Evolutionary conservation across 2,329 filamentous ascomycete genomes (phyloP).

Genomic region (Rachicladosporium sp.): DNA sequence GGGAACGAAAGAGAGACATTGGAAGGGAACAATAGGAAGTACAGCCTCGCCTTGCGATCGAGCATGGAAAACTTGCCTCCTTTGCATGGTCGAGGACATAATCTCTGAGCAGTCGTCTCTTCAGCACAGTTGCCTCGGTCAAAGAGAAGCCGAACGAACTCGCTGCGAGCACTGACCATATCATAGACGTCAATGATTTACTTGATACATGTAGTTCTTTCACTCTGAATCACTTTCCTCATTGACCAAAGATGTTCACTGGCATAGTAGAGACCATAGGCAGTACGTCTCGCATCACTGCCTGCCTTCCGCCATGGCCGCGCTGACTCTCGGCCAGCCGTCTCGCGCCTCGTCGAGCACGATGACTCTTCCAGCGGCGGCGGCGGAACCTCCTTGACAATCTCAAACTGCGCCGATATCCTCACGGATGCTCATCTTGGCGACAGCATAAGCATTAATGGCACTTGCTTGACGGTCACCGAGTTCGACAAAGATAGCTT

Average conservation of each 20-base stretch:
- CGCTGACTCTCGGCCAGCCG: constrained; percentile 45
- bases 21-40: too few relatives aligned
- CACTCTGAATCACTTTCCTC: too few relatives aligned
- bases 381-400: constrained; percentile 82
- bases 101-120: too few relatives aligned
- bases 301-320: constrained; percentile 19
- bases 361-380: constrained; percentile 58
- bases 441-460: constrained; percentile 91
- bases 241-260: constrained; percentile 51
- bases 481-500: constrained; percentile 52
- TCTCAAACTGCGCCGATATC: constrained; percentile 61
- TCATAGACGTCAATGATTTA: too few relatives aligned
- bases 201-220: too few relatives aligned
- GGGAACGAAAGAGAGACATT: too few relatives aligned
- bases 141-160: too few relatives aligned
- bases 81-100: too few relatives aligned
- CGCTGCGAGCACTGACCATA: too few relatives aligned
- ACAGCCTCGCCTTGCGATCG: too few relatives aligned
- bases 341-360: constrained; percentile 67
- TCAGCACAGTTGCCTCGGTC: too few relatives aligned
- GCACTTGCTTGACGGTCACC: constrained; percentile 88
- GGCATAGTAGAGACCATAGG: constrained; percentile 88
- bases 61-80: too few relatives aligned
- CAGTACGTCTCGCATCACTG: constrained; percentile 46
- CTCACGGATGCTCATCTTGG: constrained; percentile 74